Evolutionary conservation across 1,284 basidiomycete species (phyloP).

Genomic region (Gymnopus androsaceus): DNA sequence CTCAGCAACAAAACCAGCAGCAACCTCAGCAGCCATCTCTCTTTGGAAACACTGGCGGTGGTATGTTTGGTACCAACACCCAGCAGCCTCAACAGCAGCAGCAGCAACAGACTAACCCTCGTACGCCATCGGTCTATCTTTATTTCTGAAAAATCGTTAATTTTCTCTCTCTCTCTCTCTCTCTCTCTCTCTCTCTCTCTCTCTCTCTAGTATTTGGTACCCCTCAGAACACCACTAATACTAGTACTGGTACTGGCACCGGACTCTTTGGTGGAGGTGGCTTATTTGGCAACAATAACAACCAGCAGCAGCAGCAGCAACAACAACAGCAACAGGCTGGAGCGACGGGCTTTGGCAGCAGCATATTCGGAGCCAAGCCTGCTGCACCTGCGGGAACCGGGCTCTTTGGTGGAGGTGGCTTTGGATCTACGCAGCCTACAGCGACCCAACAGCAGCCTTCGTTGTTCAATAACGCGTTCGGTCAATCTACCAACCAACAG

Average conservation of each 20-base stretch:
- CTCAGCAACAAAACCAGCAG: slow-evolving; percentile 34
- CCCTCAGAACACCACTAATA: slow-evolving; percentile 10
- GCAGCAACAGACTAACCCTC: slow-evolving; percentile 26
- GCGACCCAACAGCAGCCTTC: slow-evolving; percentile 13
- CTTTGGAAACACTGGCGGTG: slow-evolving; percentile 29
- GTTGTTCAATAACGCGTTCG: slow-evolving; percentile 37
- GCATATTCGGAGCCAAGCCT: slow-evolving; percentile 27
- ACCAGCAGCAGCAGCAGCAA: slow-evolving; percentile 29
- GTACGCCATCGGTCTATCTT: not conserved
- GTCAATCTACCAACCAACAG: slow-evolving; percentile 29
- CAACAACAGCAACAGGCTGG: slow-evolving; percentile 27
- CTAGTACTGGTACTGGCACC: slow-evolving; percentile 20
- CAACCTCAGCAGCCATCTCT: slow-evolving; percentile 29
- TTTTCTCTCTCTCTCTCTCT: no score
- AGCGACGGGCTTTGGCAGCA: slow-evolving; percentile 13
- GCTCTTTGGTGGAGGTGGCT: slow-evolving; percentile 43
- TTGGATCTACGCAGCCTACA: slow-evolving; percentile 32
- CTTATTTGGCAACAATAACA: slow-evolving; percentile 25
- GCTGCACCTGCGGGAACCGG: slow-evolving; percentile 28
- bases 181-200: not conserved
- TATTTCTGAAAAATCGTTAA: not conserved
- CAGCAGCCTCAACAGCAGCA: slow-evolving; percentile 37
- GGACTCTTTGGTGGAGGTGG: not conserved
- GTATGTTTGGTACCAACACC: slow-evolving; percentile 51
- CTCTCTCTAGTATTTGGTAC: slow-evolving; percentile 19